Evolutionary conservation across 371 early-diverging fungal species (phyloP).

Genomic region (Mycotypha africana): DNA sequence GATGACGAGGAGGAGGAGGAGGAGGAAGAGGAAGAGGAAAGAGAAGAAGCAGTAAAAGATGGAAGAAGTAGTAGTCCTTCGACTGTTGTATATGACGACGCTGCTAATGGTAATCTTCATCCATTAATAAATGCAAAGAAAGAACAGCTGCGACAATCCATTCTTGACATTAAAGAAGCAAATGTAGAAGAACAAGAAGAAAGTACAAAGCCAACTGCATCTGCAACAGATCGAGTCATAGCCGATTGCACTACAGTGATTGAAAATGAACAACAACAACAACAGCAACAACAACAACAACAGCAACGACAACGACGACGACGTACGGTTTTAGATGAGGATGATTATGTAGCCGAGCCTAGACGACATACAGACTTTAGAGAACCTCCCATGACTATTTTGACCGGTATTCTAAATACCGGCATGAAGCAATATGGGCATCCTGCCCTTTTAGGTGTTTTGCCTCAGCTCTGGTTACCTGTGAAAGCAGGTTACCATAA

Average conservation of each 20-base stretch:
- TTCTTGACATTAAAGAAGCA: background rate
- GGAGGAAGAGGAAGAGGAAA: too few relatives aligned
- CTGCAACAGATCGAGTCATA: too few relatives aligned
- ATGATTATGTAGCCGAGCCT: conserved; percentile 64
- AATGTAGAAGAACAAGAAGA: too few relatives aligned
- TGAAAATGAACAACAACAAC: too few relatives aligned
- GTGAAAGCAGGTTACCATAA: conserved; percentile 21
- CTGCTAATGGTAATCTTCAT: conserved; percentile 1
- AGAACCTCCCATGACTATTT: conserved; percentile 73
- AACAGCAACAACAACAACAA: too few relatives aligned
- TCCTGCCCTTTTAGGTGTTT: conserved; percentile 64
- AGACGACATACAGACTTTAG: conserved; percentile 55
- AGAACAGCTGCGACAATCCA: background rate
- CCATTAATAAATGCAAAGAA: background rate
- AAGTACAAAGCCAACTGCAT: background rate
- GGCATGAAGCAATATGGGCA: conserved; percentile 69
- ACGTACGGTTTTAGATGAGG: conserved; percentile 55
- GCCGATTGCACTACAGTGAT: background rate
- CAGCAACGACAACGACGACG: conserved; percentile 13
- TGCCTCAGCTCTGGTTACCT: conserved; percentile 79
- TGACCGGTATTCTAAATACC: conserved; percentile 68
- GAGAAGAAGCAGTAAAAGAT: too few relatives aligned
- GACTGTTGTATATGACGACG: too few relatives aligned
- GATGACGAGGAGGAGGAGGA: too few relatives aligned
- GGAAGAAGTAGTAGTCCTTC: background rate